Evolutionary conservation across 2,329 filamentous ascomycete genomes (phyloP).

Genomic region (Biscogniauxia mediterranea): DNA sequence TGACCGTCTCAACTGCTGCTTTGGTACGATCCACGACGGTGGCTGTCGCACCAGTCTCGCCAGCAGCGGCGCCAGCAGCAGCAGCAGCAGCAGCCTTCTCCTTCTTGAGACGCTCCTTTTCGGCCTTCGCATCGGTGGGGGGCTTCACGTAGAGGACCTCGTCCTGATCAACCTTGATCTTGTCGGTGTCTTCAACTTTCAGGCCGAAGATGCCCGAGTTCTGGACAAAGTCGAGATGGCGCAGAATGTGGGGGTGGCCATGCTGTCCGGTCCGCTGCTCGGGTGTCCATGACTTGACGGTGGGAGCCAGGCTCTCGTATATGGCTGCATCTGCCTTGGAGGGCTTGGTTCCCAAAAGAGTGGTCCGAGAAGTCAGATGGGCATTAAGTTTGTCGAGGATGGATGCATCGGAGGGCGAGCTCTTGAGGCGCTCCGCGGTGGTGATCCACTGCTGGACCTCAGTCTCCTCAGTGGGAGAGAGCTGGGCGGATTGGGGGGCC

Average conservation of each 20-base stretch:
- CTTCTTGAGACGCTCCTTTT: conserved; percentile 96
- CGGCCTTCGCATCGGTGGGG: conserved; percentile 84
- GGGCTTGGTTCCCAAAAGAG: conserved; percentile 84
- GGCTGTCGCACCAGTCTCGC: conserved; percentile 38
- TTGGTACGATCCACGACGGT: conserved; percentile 60
- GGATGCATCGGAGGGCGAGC: conserved; percentile 58
- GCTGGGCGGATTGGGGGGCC: conserved; percentile 66
- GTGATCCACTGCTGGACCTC: conserved; percentile 89
- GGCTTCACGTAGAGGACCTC: conserved; percentile 86
- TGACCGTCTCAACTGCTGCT: conserved; percentile 55
- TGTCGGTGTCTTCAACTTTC: conserved; percentile 67
- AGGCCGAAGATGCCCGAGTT: conserved; percentile 76
- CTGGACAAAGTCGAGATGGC: conserved; percentile 92
- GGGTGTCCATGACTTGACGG: conserved; percentile 74
- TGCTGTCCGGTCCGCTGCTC: conserved; percentile 89
- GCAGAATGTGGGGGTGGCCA: conserved; percentile 87
- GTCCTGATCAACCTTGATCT: conserved; percentile 74
- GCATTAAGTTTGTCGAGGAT: conserved; percentile 79
- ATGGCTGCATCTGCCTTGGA: conserved; percentile 83
- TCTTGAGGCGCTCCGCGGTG: conserved; percentile 68
- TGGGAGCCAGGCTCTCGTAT: conserved; percentile 74
- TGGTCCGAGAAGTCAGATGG: conserved; percentile 85
- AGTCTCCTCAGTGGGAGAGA: conserved; percentile 75
- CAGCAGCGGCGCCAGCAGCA: conserved; percentile 43
- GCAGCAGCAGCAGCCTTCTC: conserved; percentile 75